Evolutionary conservation across 2,329 filamentous ascomycete genomes (phyloP), one percentile per base, ranked within the genome.

Genomic region (Bipolaris zeicola): DNA sequence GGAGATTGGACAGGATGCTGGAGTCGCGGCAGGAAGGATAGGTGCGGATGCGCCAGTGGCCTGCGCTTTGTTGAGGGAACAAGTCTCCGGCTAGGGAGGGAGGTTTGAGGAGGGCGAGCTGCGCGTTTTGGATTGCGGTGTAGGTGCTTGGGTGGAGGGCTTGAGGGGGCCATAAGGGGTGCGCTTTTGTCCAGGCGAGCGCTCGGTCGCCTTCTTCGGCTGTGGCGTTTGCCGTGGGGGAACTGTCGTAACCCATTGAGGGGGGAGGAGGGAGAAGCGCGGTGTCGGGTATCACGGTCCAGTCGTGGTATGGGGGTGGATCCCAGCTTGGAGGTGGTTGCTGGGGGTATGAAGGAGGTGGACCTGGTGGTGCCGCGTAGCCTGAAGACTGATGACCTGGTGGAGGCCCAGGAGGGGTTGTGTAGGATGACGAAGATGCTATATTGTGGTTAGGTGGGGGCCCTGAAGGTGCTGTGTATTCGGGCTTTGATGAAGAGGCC

Each of bases 211-310:
- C 86, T 57, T 90, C 84, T 47, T 81, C 80, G 62, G 84, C 82
- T 2, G 83, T 83, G 1, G 90, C 87, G 73, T 94, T 94, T 69
- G 85, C 87, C 2, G 87, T 83, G 0, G 87, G 85, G 11, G 89
- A 91, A 31, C 74, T 77, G 57, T 90, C 85, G 67, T 86, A 86
- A 46, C 85, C 85, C 51, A 91, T 82, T 28, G 84, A 83, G 0
- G 90, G 90, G 1, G 90, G 90, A 0, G 89, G 89, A 1, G 89
- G 89, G 41, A 92, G 85, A 8, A 90, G 81, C 0, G 88, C 81
- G 1, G 86, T 91, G 72, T 92, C 89, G 0, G 89, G 89, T 1
- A 92, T 88, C 3, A 87, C 84, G 6, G 83, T 81, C 90, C 90
- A 92, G 75, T 90, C 86, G 71, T 92, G 89, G 64, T 86, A 86